Percentiles rank a stretch among this genome's conserved stretches.
These are phyloP conservation scores for Chytriomyces hyalinus DNA, from an alignment of 192 early-diverging fungal genomes.

Conservation along the genomic window DNA sequence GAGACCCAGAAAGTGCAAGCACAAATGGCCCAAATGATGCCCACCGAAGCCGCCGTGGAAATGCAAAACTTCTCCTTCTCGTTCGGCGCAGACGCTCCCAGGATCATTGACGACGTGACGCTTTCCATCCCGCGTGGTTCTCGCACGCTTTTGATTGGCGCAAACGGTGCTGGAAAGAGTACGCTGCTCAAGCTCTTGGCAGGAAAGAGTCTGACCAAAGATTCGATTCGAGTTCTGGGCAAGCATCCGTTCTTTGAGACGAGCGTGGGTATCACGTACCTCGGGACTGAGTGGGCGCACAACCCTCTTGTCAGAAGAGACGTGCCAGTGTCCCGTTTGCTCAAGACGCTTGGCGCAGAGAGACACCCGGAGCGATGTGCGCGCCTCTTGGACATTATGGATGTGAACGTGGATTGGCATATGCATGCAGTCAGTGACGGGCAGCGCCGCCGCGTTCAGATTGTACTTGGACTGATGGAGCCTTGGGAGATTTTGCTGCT, in stretches of 20 bases:
- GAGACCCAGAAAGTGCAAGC: constrained; percentile 28
- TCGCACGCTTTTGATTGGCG: constrained; percentile 72
- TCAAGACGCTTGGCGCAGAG: constrained; percentile 69
- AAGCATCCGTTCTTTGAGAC: constrained; percentile 69
- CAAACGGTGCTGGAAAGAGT: constrained; percentile 74
- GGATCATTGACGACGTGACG: constrained; percentile 61
- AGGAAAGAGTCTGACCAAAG: constrained; percentile 70
- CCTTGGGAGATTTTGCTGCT: constrained; percentile 72
- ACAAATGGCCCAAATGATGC: constrained; percentile 16
- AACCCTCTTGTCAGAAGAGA: constrained; percentile 76
- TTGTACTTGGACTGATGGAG: constrained; percentile 74
- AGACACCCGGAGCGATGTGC: constrained; percentile 63
- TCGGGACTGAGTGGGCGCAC: constrained; percentile 81
- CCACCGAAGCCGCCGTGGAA: constrained; percentile 48
- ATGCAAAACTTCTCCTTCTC: constrained; percentile 55
- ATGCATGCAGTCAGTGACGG: constrained; percentile 71
- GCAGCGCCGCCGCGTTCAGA: constrained; percentile 67
- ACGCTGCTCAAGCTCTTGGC: constrained; percentile 73
- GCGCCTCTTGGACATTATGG: constrained; percentile 68
- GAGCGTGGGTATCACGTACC: constrained; percentile 65
- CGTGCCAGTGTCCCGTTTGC: constrained; percentile 65
- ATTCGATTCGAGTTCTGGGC: constrained; percentile 62
- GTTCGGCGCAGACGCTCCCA: constrained; percentile 56
- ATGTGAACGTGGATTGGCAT: constrained; percentile 53
- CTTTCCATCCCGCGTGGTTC: constrained; percentile 58